phyloP scores from a whole-genome alignment of 257 asterid genomes.

The Datura wrightii region DNA sequence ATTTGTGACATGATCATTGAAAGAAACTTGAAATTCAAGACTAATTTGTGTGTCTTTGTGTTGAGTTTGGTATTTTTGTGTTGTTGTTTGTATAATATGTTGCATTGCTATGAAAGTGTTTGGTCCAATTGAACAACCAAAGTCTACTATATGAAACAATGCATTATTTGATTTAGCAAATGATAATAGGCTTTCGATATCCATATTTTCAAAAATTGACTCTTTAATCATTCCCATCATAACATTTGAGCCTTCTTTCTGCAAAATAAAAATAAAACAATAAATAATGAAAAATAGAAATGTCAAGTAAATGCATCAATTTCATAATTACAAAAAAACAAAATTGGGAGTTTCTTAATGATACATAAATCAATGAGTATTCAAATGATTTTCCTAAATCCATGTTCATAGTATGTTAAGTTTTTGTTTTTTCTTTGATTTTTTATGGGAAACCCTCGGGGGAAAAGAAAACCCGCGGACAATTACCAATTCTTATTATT shows the following conservation, averaged over 20 bases:
- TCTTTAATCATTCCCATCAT: slow-evolving; percentile 41
- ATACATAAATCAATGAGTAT: no score
- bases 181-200: not conserved
- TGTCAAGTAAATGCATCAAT: not conserved
- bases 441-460: no score
- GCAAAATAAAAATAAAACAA: slow-evolving; percentile 5
- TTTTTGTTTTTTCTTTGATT: not conserved
- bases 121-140: slow-evolving; percentile 59
- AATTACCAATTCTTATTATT: no score
- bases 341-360: not conserved
- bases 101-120: slow-evolving; percentile 52
- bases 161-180: not conserved
- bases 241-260: slow-evolving; percentile 48
- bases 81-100: slow-evolving; percentile 45
- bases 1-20: slow-evolving; percentile 35
- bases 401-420: not conserved
- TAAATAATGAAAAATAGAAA: no score
- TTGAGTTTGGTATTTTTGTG: slow-evolving; percentile 27
- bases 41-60: not conserved
- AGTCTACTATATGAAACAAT: slow-evolving; percentile 50
- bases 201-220: slow-evolving; percentile 34
- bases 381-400: not conserved
- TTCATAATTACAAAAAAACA: not conserved
- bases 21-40: slow-evolving; percentile 48
- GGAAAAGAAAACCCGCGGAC: no score